Base-by-base conservation (phyloP, 1,284 basidiomycete genomes). In the Sporisorium iseilematis-ciliati region DNA sequence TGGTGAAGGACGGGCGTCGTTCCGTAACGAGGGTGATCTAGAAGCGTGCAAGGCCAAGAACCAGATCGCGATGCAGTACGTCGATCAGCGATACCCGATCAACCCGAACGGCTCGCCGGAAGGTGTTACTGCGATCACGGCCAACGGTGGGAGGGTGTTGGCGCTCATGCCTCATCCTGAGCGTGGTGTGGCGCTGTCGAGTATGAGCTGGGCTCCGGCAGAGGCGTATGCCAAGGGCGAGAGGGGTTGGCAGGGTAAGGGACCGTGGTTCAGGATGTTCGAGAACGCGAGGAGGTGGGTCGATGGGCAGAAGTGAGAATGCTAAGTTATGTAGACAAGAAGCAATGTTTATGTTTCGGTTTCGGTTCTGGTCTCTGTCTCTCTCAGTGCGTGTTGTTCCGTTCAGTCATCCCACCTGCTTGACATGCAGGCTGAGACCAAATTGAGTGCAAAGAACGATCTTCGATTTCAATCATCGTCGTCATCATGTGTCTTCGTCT, bases 251-350 rank as follows among this genome's bases (percentile, higher is more conserved):
- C 89, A 40, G 82, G 87, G 54, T n/a, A 88, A 88, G 51, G 95
- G 94, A 1, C 96, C 96, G 2, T 99, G 96, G 96, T 95, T 97
- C 87, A 91, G 89, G 83, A 86, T 98, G 85, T 99, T 98, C 90
- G 92, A 95, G 87, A 97, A 91, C 84, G 95, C 93, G 1, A 86
- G 88, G 62, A 79, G 74, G 55, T 89, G 85, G 83, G 84, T 87
- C 20, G 84, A 26, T 23, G 31, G 49, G 11, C 62, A 70, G 33
- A 23, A 56, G 55, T 55, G 42, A 41, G 26, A 14, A 38, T 38
- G 35, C 7, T 14, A 25, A 4, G 20, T 20, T 20, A 7, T n/a
- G 20, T 10, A 14, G n/a, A 23, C 18, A 31, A 23, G 18, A 20
- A 41, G 7, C 6, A 49, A 18, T 31, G 48, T 26, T 20, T 49